Conservation (phyloP, 2,329 filamentous ascomycete genomes). For the Trichoderma sp. region DNA sequence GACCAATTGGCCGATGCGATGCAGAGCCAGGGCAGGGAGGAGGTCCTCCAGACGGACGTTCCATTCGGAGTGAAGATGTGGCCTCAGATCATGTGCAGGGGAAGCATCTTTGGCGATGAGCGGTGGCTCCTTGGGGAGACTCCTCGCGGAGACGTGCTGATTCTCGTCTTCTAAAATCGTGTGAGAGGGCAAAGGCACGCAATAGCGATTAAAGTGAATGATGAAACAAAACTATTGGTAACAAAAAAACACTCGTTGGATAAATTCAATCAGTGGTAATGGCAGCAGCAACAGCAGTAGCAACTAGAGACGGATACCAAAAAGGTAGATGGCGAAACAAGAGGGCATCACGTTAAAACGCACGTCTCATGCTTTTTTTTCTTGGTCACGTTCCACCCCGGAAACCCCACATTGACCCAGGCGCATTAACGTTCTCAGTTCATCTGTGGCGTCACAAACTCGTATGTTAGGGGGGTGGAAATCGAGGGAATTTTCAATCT, state of each 20-base stretch:
- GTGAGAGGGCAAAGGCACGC: background rate
- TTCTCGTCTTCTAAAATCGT: slow-evolving; percentile 52
- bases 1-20: background rate
- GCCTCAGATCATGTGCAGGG: slow-evolving; percentile 52
- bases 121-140: slow-evolving; percentile 64
- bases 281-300: background rate
- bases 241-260: background rate
- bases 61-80: slow-evolving; percentile 49
- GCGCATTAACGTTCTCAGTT: background rate
- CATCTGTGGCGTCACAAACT: slow-evolving; percentile 18
- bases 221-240: background rate
- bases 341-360: background rate
- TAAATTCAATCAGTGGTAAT: background rate
- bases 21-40: slow-evolving; percentile 32
- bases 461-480: slow-evolving; percentile 4
- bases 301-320: background rate
- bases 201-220: background rate
- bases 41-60: slow-evolving; percentile 45
- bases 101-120: slow-evolving; percentile 60
- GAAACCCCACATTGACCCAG: background rate
- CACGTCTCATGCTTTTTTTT: background rate
- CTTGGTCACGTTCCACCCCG: background rate
- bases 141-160: slow-evolving; percentile 49
- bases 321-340: background rate
- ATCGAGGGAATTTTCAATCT: background rate